Percentiles rank a stretch among this genome's conserved stretches.
These are phyloP conservation scores for Diversispora eburnea DNA, from an alignment of 192 early-diverging fungal species.

Conservation along the genomic window DNA sequence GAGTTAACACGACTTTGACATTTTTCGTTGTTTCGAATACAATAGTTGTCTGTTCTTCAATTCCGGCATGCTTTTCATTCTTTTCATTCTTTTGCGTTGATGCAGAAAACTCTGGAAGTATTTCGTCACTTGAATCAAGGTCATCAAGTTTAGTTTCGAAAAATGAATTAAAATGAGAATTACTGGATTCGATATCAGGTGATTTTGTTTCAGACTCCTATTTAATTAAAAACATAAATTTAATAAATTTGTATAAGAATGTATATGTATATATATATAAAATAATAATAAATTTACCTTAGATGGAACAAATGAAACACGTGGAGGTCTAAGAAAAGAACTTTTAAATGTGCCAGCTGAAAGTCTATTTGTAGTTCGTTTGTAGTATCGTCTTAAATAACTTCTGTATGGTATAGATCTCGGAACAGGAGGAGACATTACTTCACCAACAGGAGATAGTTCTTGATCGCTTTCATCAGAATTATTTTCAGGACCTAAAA, in stretches of 20 bases:
- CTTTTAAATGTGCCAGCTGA: constrained; percentile 31
- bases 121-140: constrained; percentile 28
- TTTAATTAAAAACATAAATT: no score
- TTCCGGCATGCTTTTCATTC: constrained; percentile 23
- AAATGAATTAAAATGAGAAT: no score
- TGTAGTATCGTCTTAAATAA: constrained; percentile 49
- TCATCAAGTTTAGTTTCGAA: no score
- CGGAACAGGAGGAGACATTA: constrained; percentile 27
- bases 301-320: constrained; percentile 39
- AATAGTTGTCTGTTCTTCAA: constrained; percentile 46
- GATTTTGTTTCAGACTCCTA: not conserved
- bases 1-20: constrained; percentile 60
- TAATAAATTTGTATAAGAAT: no score
- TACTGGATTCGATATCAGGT: not conserved
- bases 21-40: constrained; percentile 51
- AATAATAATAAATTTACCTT: constrained; percentile 30
- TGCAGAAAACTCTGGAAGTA: not conserved
- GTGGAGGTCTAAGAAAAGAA: constrained; percentile 50
- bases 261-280: not conserved
- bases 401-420: constrained; percentile 57
- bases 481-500: constrained; percentile 5
- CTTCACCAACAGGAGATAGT: not conserved
- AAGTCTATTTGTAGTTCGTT: constrained; percentile 31
- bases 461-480: not conserved
- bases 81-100: constrained; percentile 24